Evolutionary conservation across 2,329 filamentous ascomycete species (phyloP), one percentile per base, ranked within the genome.

Genomic region (Epichloe typhina): DNA sequence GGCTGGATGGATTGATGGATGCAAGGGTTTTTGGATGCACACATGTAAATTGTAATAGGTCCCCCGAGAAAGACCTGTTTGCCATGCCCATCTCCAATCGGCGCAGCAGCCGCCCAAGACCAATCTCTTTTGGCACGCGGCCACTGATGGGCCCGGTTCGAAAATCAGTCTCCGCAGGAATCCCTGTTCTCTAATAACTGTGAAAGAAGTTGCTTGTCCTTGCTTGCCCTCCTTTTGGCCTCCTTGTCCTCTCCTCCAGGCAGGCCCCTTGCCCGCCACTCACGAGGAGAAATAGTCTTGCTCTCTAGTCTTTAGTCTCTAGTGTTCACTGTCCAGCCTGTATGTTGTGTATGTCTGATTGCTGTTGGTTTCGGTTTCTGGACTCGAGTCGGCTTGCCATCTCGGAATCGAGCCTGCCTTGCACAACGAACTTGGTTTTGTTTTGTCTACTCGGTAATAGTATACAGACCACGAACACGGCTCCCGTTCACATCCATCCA

Each of bases 61-160:
- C 23, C 23, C 2, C 6, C 6, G 1, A 23, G 2, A 1, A 6
- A 23, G 23, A 23, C 23, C 6, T 23, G 50, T 13, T n/a, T 19
- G 41, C 13, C 33, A 40, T 26, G 23, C 26, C 12, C 40, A 41
- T 40, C 46, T 23, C 50, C 50, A 52, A 46, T 52, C 42, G 50
- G 50, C 46, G 17, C 23, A 35, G 9, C 41, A 46, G 31, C 50
- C 46, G 46, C 40, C 36, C 19, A 17, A 23, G 38, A 17, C 49
- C 37, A 51, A 51, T 45, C 48, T 45, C 40, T n/a, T 45, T 47
- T 43, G 43, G 51, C 38, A 47, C 35, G 21, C 45, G 33, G 40
- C 43, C 43, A 47, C 47, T 36, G 43, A 35, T 31, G 21, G 33
- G 47, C n/a, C 38, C 40, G 23, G 42, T 40, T 40, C 44, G 8